Percentiles rank a stretch among this genome's conserved stretches.
Evolutionary conservation across 2,329 filamentous ascomycete species (phyloP).

Genomic region (Exophiala xenobiotica): DNA sequence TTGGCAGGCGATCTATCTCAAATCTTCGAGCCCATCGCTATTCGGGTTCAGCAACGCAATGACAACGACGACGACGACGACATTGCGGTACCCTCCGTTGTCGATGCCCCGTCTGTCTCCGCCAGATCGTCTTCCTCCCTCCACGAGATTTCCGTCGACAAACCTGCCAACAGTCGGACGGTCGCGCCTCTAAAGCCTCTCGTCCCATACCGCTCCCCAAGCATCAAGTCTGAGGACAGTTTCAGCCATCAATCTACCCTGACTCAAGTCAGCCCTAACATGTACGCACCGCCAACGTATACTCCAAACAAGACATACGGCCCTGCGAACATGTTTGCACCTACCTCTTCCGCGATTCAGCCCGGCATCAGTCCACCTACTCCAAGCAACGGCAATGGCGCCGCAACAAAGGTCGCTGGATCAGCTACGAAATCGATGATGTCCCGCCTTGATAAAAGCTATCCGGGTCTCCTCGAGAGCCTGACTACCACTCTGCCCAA

Average conservation of each 20-base stretch:
- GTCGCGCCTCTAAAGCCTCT: neutral
- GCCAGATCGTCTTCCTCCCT: neutral
- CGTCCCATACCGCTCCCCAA: conserved; percentile 3
- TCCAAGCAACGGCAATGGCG: neutral
- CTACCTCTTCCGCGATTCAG: neutral
- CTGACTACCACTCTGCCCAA: neutral
- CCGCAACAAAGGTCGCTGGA: neutral
- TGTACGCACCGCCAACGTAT: neutral
- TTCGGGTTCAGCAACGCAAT: conserved; percentile 6
- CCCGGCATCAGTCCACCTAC: neutral
- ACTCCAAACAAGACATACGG: neutral
- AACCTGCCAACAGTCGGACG: too few relatives aligned
- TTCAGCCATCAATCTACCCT: neutral
- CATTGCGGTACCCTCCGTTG: neutral
- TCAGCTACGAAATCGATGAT: conserved; percentile 3
- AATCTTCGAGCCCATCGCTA: conserved; percentile 13
- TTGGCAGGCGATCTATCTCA: conserved; percentile 16
- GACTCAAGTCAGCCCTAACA: neutral
- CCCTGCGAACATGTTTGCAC: neutral
- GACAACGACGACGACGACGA: conserved; percentile 3
- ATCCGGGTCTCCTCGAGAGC: conserved; percentile 17
- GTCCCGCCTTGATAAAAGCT: conserved; percentile 10
- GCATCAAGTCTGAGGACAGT: conserved; percentile 14
- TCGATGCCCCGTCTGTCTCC: too few relatives aligned
- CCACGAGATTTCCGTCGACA: too few relatives aligned